Conservation (phyloP, 176 grass and related monocot species). For the Oryza meridionalis region DNA sequence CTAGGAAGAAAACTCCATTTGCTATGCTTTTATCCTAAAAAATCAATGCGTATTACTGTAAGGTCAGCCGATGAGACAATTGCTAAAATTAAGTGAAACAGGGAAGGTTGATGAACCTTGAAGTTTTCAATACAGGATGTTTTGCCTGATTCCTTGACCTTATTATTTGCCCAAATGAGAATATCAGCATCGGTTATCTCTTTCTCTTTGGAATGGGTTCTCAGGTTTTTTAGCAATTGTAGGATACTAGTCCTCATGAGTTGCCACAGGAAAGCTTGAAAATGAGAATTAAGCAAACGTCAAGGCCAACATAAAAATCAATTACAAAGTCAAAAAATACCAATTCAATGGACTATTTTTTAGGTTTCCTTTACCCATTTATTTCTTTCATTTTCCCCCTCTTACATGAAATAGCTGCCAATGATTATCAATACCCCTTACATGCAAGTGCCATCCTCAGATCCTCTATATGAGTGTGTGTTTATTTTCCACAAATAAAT, state of each 20-base stretch:
- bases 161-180: conserved; percentile 85
- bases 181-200: conserved; percentile 90
- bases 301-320: not conserved
- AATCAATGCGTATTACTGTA: not conserved
- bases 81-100: conserved; percentile 9
- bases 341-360: not conserved
- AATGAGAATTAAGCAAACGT: conserved; percentile 7
- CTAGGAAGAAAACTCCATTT: conserved; percentile 81
- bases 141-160: conserved; percentile 91
- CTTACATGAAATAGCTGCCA: not conserved
- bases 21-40: conserved; percentile 80
- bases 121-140: conserved; percentile 84
- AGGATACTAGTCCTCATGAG: conserved; percentile 98
- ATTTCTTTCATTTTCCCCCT: not conserved
- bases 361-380: not conserved
- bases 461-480: not conserved
- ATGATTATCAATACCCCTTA: not conserved
- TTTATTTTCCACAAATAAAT: not conserved
- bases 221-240: conserved; percentile 90
- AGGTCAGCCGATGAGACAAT: not conserved
- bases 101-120: conserved; percentile 60
- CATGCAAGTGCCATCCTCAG: not conserved
- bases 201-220: conserved; percentile 87
- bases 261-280: conserved; percentile 94
- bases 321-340: not conserved